These are phyloP conservation scores for Cyclocybe aegerita DNA, from an alignment of 768 basidiomycete genomes.

Conservation along the genomic window DNA sequence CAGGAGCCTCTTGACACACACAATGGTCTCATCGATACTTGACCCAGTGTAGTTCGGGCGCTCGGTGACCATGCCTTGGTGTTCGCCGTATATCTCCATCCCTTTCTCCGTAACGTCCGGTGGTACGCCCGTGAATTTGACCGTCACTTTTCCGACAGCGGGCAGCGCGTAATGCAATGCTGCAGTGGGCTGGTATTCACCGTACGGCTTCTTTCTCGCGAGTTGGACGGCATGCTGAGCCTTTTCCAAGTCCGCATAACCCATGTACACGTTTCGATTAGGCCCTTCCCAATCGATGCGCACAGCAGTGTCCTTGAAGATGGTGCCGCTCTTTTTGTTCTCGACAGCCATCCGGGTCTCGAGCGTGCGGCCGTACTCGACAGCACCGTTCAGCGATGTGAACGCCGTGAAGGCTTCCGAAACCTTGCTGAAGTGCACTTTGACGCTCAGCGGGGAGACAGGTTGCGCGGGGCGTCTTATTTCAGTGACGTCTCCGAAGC, in stretches of 20 bases:
- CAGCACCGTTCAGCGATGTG: conserved; percentile 45
- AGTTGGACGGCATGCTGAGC: conserved; percentile 52
- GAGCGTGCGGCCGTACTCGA: conserved; percentile 37
- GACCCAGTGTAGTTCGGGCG: conserved; percentile 43
- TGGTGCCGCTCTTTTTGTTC: conserved; percentile 29
- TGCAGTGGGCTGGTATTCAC: conserved; percentile 44
- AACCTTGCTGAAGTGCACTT: conserved; percentile 47
- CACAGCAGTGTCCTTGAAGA: conserved; percentile 53
- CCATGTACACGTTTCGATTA: conserved; percentile 54
- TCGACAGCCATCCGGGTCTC: conserved; percentile 46
- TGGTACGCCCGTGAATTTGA: conserved; percentile 59
- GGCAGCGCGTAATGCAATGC: conserved; percentile 56
- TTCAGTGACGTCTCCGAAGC: conserved; percentile 47
- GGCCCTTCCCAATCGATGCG: conserved; percentile 64
- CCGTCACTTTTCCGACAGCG: conserved; percentile 55
- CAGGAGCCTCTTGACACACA: conserved; percentile 41
- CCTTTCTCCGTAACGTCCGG: conserved; percentile 37
- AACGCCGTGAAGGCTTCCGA: conserved; percentile 55
- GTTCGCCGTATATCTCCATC: conserved; percentile 43
- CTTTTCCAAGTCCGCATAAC: conserved; percentile 49
- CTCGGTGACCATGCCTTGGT: conserved; percentile 51
- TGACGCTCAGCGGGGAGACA: conserved; percentile 28
- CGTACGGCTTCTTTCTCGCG: conserved; percentile 34
- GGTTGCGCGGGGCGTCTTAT: conserved; percentile 27
- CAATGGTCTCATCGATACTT: conserved; percentile 36